Conservation (phyloP, 2,329 filamentous ascomycete species). For the Cladophialophora bantiana region DNA sequence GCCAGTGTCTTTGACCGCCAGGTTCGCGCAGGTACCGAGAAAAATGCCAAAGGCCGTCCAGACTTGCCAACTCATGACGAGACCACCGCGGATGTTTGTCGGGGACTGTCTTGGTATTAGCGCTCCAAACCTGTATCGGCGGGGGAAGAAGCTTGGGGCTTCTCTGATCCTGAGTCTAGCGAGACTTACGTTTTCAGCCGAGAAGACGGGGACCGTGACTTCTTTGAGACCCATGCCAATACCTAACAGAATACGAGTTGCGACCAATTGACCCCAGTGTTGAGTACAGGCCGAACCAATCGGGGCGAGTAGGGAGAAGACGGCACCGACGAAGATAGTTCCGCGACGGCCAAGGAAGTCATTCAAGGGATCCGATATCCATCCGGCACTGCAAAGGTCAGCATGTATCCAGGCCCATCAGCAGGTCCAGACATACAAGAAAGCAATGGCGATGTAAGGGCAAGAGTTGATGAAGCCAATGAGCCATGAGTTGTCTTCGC, state of each 20-base stretch:
- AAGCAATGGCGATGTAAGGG: constrained; percentile 61
- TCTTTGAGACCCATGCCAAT: constrained; percentile 51
- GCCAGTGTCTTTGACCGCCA: constrained; percentile 51
- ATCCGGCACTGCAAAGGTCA: constrained; percentile 60
- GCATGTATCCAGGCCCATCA: constrained; percentile 16
- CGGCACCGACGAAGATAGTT: constrained; percentile 68
- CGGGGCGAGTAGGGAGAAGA: constrained; percentile 71
- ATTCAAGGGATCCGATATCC: constrained; percentile 72
- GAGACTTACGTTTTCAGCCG: constrained; percentile 54
- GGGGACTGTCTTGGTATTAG: constrained; percentile 46
- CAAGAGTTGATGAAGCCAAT: constrained; percentile 71
- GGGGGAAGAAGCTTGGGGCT: neutral
- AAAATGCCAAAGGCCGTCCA: constrained; percentile 57
- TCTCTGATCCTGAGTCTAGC: neutral
- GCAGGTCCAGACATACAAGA: constrained; percentile 49
- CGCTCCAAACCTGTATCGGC: neutral
- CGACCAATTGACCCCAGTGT: constrained; percentile 65
- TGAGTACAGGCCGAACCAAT: constrained; percentile 70
- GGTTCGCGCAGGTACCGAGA: constrained; percentile 51
- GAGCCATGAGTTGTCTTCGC: constrained; percentile 61
- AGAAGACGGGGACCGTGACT: constrained; percentile 60
- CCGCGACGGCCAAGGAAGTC: constrained; percentile 65
- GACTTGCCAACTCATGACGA: constrained; percentile 64
- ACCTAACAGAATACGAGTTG: constrained; percentile 60
- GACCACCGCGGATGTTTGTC: constrained; percentile 59